These are phyloP conservation scores for Acer saccharum DNA, from an alignment of 345 rosid species.

Conservation along the genomic window DNA sequence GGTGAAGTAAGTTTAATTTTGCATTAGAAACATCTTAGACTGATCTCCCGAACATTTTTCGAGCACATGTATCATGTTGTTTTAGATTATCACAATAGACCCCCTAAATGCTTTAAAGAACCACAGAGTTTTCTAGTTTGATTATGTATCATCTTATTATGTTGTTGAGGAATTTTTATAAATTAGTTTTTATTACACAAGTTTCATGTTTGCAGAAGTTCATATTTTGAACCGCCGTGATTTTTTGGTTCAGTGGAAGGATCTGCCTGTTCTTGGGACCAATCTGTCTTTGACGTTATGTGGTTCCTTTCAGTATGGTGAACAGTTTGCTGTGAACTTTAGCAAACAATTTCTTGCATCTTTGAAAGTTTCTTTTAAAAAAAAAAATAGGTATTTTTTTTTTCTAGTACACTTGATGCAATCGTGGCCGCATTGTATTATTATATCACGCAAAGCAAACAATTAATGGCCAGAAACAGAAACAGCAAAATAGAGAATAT, in stretches of 20 bases:
- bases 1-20: too few species aligned
- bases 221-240: not conserved
- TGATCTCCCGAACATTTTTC: too few species aligned
- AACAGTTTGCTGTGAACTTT: not conserved
- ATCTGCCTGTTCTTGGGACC: not conserved
- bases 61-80: too few species aligned
- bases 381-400: not conserved
- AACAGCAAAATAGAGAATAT: not conserved
- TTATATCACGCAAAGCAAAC: not conserved
- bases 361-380: not conserved
- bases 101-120: too few species aligned
- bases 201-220: not conserved
- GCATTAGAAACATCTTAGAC: too few species aligned
- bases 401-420: not conserved
- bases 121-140: not conserved
- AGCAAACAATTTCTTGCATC: not conserved
- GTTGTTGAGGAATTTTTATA: not conserved
- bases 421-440: not conserved
- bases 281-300: too few species aligned
- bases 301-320: not conserved
- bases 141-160: not conserved
- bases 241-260: too few species aligned
- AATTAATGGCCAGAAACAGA: constrained; percentile 1
- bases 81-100: too few species aligned
- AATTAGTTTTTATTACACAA: not conserved